A percentile compares a stretch with the other conserved stretches of the same genome.
These are phyloP conservation scores for Chytriomyces confervae DNA, from an alignment of 192 early-diverging fungal species.

Conservation along the genomic window DNA sequence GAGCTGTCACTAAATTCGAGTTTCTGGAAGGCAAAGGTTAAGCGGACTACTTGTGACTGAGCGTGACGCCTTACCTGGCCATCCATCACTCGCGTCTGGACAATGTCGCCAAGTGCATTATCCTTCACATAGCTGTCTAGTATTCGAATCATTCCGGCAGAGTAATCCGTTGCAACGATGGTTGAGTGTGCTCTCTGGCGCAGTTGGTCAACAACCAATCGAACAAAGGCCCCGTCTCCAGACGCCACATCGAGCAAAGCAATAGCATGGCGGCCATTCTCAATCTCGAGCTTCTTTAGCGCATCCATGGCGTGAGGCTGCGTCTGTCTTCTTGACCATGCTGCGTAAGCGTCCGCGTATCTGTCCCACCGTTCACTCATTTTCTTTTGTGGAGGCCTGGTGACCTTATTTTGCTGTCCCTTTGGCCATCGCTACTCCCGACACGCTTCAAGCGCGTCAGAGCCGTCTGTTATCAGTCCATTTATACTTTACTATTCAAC, in stretches of 20 bases:
- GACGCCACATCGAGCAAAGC: conserved; percentile 22
- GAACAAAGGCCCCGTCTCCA: conserved; percentile 23
- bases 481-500: too few species aligned
- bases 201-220: too few species aligned
- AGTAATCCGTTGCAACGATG: conserved; percentile 22
- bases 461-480: too few species aligned
- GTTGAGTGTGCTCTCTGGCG: background rate
- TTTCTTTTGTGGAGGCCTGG: background rate
- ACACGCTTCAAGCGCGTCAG: too few species aligned
- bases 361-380: conserved; percentile 16
- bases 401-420: background rate
- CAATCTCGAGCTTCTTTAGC: conserved; percentile 2
- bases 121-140: background rate
- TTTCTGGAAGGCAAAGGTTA: background rate
- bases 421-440: background rate
- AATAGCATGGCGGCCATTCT: too few species aligned
- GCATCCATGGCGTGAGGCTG: conserved; percentile 11
- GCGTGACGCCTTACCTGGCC: conserved; percentile 1
- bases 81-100: background rate
- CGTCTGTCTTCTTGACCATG: conserved; percentile 20
- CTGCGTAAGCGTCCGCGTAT: conserved; percentile 7
- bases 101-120: background rate
- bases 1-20: conserved; percentile 2
- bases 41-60: too few species aligned
- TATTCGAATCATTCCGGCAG: conserved; percentile 8